These are phyloP conservation scores for Fonsecaea nubica DNA, from an alignment of 2,329 filamentous ascomycete genomes.

Conservation along the genomic window DNA sequence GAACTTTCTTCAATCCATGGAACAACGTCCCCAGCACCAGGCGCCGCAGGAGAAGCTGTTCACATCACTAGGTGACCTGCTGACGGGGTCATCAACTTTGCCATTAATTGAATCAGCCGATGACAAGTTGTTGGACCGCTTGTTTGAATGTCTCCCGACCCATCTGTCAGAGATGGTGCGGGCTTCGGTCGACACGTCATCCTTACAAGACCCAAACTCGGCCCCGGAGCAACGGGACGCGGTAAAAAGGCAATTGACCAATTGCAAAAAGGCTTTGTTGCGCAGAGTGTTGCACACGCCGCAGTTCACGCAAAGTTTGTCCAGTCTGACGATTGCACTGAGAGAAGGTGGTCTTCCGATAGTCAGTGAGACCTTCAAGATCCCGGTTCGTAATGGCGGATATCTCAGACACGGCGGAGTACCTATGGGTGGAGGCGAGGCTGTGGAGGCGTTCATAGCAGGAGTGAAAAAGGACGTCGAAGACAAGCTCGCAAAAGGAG, in stretches of 20 bases:
- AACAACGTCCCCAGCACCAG: constrained; percentile 55
- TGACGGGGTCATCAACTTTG: constrained; percentile 78
- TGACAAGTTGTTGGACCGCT: constrained; percentile 69
- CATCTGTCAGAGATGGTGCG: constrained; percentile 78
- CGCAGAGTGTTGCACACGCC: constrained; percentile 84
- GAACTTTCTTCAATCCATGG: constrained; percentile 85
- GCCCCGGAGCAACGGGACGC: constrained; percentile 63
- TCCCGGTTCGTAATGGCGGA: constrained; percentile 84
- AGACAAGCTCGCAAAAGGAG: constrained; percentile 47
- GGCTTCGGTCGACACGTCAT: constrained; percentile 66
- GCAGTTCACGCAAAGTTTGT: constrained; percentile 86
- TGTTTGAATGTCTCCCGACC: constrained; percentile 80
- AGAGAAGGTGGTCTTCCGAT: constrained; percentile 89
- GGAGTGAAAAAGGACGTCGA: constrained; percentile 79
- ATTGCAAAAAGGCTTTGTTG: constrained; percentile 80
- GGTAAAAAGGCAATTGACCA: constrained; percentile 75
- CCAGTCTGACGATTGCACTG: constrained; percentile 83
- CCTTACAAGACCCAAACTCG: constrained; percentile 71
- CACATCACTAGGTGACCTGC: constrained; percentile 84
- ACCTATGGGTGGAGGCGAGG: constrained; percentile 85
- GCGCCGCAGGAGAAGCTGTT: constrained; percentile 68
- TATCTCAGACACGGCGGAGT: constrained; percentile 78
- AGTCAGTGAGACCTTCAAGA: constrained; percentile 81
- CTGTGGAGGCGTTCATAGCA: constrained; percentile 88
- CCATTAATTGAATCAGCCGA: constrained; percentile 75